A percentile compares a stretch with the other conserved stretches of the same genome.
Conservation (phyloP, 139 green algal genomes). For the Haematococcus sp. region DNA sequence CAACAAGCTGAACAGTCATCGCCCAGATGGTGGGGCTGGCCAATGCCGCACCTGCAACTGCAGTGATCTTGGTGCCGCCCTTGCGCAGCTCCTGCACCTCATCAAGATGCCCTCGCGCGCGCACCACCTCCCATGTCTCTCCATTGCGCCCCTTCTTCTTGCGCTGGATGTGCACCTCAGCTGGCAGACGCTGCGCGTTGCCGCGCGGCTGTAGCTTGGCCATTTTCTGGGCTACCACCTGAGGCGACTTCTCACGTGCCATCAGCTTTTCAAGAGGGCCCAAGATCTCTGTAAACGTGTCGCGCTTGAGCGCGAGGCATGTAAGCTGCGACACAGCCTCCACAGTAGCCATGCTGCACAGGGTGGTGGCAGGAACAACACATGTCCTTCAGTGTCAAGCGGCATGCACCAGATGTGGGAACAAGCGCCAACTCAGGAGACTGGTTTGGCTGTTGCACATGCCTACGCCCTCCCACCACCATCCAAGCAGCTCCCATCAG, state of each 20-base stretch:
- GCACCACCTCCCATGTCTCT: slow-evolving; percentile 74
- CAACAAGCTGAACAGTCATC: too few relatives aligned
- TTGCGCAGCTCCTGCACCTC: slow-evolving; percentile 79
- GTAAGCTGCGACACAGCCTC: slow-evolving; percentile 72
- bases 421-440: too few relatives aligned
- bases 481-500: too few relatives aligned
- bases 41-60: too few relatives aligned
- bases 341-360: slow-evolving; percentile 62
- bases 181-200: slow-evolving; percentile 46
- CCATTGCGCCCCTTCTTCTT: slow-evolving; percentile 47
- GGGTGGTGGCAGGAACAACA: background rate
- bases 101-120: slow-evolving; percentile 78
- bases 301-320: slow-evolving; percentile 72
- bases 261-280: slow-evolving; percentile 82
- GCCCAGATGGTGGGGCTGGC: background rate
- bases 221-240: slow-evolving; percentile 74
- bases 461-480: too few relatives aligned
- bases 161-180: slow-evolving; percentile 75
- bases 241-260: slow-evolving; percentile 74
- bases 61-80: slow-evolving; percentile 48
- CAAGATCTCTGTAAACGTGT: slow-evolving; percentile 80
- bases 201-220: slow-evolving; percentile 64
- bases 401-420: background rate
- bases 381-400: background rate
- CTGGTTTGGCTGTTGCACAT: too few relatives aligned